Evolutionary conservation across 2,329 filamentous ascomycete genomes (phyloP).

Genomic region (Blumeria hordei): DNA sequence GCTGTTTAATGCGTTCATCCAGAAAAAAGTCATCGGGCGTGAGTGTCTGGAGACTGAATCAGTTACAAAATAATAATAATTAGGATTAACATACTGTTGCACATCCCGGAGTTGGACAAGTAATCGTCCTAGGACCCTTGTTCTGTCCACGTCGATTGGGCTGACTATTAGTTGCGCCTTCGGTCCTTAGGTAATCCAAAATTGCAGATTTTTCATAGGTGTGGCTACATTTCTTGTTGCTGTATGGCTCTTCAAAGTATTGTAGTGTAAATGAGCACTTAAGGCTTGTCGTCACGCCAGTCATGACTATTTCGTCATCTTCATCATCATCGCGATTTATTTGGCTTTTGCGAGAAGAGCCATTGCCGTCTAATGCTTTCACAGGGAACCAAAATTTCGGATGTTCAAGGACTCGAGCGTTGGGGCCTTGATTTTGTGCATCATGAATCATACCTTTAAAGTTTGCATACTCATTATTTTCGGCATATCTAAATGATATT

Average conservation of each 20-base stretch:
- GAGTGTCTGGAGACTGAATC: constrained; percentile 20
- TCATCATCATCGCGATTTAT: constrained; percentile 3
- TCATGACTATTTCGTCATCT: constrained; percentile 41
- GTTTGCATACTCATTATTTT: constrained; percentile 32
- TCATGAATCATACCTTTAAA: constrained; percentile 40
- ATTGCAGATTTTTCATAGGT: constrained; percentile 46
- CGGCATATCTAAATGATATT: constrained; percentile 23
- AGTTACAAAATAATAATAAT: not conserved
- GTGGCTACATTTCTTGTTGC: constrained; percentile 42
- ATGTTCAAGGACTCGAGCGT: constrained; percentile 27
- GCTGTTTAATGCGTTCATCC: not conserved
- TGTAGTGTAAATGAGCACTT: constrained; percentile 46
- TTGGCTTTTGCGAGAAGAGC: constrained; percentile 4
- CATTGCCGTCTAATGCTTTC: constrained; percentile 2
- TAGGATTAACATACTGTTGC: constrained; percentile 21
- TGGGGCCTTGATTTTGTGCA: constrained; percentile 27
- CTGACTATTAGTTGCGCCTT: constrained; percentile 4
- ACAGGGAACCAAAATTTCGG: constrained; percentile 35
- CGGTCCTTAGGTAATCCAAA: constrained; percentile 19
- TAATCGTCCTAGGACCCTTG: constrained; percentile 15
- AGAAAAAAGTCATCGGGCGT: constrained; percentile 3
- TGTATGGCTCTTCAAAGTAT: constrained; percentile 40
- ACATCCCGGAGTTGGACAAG: constrained; percentile 44
- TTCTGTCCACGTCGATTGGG: not conserved
- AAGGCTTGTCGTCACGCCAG: constrained; percentile 35